Base-by-base conservation (phyloP, 345 rosid genomes). In the Populus euphratica region DNA sequence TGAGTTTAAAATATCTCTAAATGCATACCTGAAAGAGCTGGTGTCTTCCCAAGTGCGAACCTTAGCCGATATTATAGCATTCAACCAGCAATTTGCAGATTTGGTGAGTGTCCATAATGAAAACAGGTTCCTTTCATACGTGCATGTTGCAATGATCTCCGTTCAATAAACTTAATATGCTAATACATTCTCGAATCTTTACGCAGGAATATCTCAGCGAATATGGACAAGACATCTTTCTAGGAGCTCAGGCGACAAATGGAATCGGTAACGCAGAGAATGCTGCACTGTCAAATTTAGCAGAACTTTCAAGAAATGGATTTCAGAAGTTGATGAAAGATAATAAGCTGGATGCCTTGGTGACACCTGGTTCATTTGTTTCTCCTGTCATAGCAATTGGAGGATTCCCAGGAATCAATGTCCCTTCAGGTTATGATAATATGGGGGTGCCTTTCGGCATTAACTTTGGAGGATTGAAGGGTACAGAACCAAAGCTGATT, bases 401-500 rank as follows among this genome's bases (percentile, higher is more conserved):
- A 43, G 94, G 97, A 52, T 87, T 77, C 78, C 94, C 93, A 21
- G 94, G 90, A 70, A 88, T 92, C 27, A 89, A 31, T 35, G 97
- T 92, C 5, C 93, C 93, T 1, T 93, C 89, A 17, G 94, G 91
- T 13, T 89, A 88, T 70, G 89, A 81, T 54, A 39, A 62, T 5
- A 23, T 78, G 21, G 89, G 91, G 33, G 77, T 80, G 56, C 97
- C 96, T 13, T 87, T 88, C 52, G 97, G 93, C 5, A 85, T 94
- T 36, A 84, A 70, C 74, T 90, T 92, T 73, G 89, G 90, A 8
- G 95, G 93, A 13, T 69, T 91, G 38, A 90, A 81, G 85, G 89
- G 91, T 23, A 62, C 89, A 17, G 95, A 92, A 70, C 93, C 93
- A n/a, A 89, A 84, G 69, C 89, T 94, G 1, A 88, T 90, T 44